Evolutionary conservation across 805 yeast species (phyloP).

Genomic region (Blastobotrys peoriensis): DNA sequence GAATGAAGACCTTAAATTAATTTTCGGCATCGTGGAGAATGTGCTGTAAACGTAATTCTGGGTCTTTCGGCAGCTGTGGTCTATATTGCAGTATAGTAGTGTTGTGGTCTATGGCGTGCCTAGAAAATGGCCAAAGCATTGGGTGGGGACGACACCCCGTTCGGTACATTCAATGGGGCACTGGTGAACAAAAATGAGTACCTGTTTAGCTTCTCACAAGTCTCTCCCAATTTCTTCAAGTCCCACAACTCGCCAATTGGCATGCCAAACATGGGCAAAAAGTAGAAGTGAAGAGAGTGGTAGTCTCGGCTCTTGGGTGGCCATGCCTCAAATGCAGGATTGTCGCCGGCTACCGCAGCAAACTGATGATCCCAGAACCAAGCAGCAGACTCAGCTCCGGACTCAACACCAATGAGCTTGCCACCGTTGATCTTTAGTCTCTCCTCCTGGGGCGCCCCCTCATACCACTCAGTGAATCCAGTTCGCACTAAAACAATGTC

Average conservation of each 20-base stretch:
- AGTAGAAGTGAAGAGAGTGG: constrained; percentile 6
- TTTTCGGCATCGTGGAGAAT: no score
- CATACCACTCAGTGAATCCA: constrained; percentile 27
- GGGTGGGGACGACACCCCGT: constrained; percentile 22
- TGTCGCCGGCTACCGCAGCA: constrained; percentile 9
- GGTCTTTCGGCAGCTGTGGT: no score
- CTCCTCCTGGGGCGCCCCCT: constrained; percentile 2
- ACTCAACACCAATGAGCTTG: constrained; percentile 8
- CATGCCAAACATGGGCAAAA: constrained; percentile 22
- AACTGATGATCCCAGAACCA: constrained; percentile 12
- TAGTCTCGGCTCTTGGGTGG: constrained; percentile 7
- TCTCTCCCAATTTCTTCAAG: constrained; percentile 14
- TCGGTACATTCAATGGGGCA: constrained; percentile 19
- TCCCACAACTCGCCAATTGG: constrained; percentile 24
- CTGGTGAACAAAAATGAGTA: constrained; percentile 20
- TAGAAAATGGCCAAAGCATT: constrained; percentile 37
- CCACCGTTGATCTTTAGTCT: constrained; percentile 4
- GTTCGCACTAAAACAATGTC: constrained; percentile 27
- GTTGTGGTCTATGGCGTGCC: no score
- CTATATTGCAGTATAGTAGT: no score
- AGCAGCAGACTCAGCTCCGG: constrained; percentile 3
- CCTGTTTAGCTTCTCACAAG: constrained; percentile 13
- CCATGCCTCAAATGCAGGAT: constrained; percentile 10
- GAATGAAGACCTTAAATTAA: no score
- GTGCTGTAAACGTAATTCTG: no score